Evolutionary conservation across 306 rosid genomes (phyloP), one percentile per base, ranked within the genome.

Genomic region (Pyrus betulifolia): DNA sequence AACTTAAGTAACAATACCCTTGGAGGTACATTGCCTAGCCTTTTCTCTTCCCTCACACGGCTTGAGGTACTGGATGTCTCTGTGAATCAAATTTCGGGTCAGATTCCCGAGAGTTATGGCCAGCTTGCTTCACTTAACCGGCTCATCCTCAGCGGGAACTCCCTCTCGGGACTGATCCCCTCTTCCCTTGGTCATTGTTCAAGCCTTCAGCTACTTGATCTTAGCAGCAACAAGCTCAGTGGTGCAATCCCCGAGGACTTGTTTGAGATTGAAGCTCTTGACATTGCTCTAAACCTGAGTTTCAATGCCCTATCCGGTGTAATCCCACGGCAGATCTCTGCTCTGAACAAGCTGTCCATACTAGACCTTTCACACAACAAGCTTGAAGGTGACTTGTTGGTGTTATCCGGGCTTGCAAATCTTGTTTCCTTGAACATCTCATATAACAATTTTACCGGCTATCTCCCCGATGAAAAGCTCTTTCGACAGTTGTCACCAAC

Each of bases 361-460:
- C 87, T 93, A 46, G 97, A 93, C 83, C 87, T 93, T 68, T 91
- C 97, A 1, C 89, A 87, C 87, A 93, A 93, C 79, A 80, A 38
- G 62, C 86, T 93, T 38, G 89, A 88, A 82, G 97, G 98, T 11
- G 92, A 87, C 74, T 67, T 93, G 80, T 61, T 80, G 81, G 91
- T 63, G 23, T 87, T 91, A 30, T 82, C 93, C 0, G 85, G 80
- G 55, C 93, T 93, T 1, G 88, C 79, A 63, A 93, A 89, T 83
- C 96, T 93, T 54, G 97, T 91, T 80, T 88, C 97, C 58, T 82
- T 91, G 9, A 93, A 93, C 74, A 79, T 93, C 78, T 93, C 98
- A 45, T 85, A 87, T 87, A 93, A 93, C 86, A 91, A 78, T 42
- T 89, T 93, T 87, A 71, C 84, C 8, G 97, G 98, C 35, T 91